phyloP scores from a whole-genome alignment of 2,329 filamentous ascomycete species.

The Geosmithia putterillii region DNA sequence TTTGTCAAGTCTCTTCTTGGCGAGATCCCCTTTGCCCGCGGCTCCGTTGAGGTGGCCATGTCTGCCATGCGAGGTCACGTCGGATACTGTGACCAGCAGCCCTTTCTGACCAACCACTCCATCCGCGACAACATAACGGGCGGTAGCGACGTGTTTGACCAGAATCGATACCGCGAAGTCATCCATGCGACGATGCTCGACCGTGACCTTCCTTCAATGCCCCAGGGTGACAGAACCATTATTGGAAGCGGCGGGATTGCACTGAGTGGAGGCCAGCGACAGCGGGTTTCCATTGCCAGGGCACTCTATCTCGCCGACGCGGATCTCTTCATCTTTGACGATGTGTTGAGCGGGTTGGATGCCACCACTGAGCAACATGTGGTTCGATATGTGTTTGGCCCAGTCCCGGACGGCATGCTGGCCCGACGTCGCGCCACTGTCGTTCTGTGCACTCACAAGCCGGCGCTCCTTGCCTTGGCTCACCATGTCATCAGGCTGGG shows the following conservation, averaged over 20 bases:
- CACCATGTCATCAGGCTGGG: constrained; percentile 36
- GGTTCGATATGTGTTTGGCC: constrained; percentile 28
- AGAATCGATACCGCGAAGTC: constrained; percentile 18
- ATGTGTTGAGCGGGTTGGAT: constrained; percentile 30
- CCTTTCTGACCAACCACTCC: constrained; percentile 19
- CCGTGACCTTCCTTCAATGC: constrained; percentile 16
- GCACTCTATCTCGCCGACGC: constrained; percentile 27
- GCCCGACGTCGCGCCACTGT: constrained; percentile 22
- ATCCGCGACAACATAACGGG: constrained; percentile 25
- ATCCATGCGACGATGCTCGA: constrained; percentile 19
- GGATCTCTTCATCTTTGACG: constrained; percentile 30
- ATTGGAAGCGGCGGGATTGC: constrained; percentile 28
- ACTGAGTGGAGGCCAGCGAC: constrained; percentile 27
- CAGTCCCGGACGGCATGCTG: constrained; percentile 23
- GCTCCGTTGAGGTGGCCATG: constrained; percentile 5
- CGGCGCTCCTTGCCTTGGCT: constrained; percentile 17
- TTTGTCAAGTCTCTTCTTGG: constrained; percentile 20
- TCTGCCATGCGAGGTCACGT: constrained; percentile 6
- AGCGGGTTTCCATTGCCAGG: constrained; percentile 25
- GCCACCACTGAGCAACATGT: constrained; percentile 28
- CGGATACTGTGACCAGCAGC: constrained; percentile 18
- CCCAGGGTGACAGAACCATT: constrained; percentile 20
- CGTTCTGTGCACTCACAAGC: constrained; percentile 23
- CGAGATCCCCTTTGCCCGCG: constrained; percentile 10
- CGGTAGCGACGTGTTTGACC: constrained; percentile 14